Percentiles rank a stretch among this genome's conserved stretches.
Conservation (phyloP, 371 early-diverging fungal genomes). For the Batrachochytrium dendrobatidis region DNA sequence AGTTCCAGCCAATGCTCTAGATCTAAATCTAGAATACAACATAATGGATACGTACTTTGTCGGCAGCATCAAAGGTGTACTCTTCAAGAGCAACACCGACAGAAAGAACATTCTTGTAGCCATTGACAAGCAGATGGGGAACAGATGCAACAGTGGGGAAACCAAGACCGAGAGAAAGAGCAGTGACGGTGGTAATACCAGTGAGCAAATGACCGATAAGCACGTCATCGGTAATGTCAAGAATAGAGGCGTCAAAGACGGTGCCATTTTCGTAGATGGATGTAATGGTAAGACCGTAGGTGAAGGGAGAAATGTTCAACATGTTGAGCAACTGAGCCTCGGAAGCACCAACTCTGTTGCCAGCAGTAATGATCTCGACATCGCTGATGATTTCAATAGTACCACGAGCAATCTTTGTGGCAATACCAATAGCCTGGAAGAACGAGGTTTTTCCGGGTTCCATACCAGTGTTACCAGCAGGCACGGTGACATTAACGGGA, state of each 20-base stretch:
- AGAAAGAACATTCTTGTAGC: constrained; percentile 92
- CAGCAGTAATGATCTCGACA: constrained; percentile 85
- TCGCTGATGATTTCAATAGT: constrained; percentile 99
- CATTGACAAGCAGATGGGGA: constrained; percentile 94
- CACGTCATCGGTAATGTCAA: constrained; percentile 88
- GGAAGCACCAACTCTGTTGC: constrained; percentile 96
- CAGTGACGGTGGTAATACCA: constrained; percentile 83
- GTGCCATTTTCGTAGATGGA: constrained; percentile 94
- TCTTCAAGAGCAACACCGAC: constrained; percentile 76
- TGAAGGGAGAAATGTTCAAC: constrained; percentile 99
- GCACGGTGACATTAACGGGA: constrained; percentile 92
- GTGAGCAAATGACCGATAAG: constrained; percentile 72
- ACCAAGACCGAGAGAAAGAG: constrained; percentile 89
- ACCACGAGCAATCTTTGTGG: constrained; percentile 99
- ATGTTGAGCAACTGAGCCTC: constrained; percentile 98
- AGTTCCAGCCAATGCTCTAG: constrained; percentile 10
- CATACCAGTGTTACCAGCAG: constrained; percentile 99
- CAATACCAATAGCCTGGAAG: constrained; percentile 99
- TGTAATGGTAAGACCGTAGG: constrained; percentile 94
- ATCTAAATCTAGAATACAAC: constrained; percentile 8
- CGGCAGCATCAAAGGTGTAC: constrained; percentile 87
- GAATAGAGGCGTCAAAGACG: constrained; percentile 81
- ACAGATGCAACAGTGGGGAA: constrained; percentile 95
- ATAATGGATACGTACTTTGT: constrained; percentile 55
- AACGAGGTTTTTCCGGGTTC: constrained; percentile 99